Evolutionary conservation across 768 basidiomycete genomes (phyloP).

Genomic region (Lactarius quietus): DNA sequence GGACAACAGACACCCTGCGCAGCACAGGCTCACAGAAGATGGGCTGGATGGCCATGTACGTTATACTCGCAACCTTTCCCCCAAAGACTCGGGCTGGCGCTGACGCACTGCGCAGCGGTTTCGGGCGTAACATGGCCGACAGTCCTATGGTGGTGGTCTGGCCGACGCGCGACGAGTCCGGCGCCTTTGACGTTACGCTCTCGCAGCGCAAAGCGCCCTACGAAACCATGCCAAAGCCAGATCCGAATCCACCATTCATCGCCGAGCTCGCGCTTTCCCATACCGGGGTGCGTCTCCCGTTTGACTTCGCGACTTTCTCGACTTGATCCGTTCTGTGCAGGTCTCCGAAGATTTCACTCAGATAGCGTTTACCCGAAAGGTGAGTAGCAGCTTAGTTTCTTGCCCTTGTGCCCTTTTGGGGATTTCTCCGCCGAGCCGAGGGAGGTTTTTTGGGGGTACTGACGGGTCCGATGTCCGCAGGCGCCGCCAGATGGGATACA

Average conservation of each 20-base stretch:
- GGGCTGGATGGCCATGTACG: slow-evolving; percentile 32
- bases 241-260: slow-evolving; percentile 46
- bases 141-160: slow-evolving; percentile 73
- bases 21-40: slow-evolving; percentile 17
- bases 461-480: slow-evolving; percentile 31
- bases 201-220: slow-evolving; percentile 56
- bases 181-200: slow-evolving; percentile 46
- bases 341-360: slow-evolving; percentile 8
- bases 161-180: slow-evolving; percentile 50
- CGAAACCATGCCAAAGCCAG: slow-evolving; percentile 56
- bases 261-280: slow-evolving; percentile 40
- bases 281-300: slow-evolving; percentile 37
- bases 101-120: slow-evolving; percentile 43
- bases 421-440: too few relatives aligned
- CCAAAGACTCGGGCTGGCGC: background rate
- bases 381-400: slow-evolving; percentile 32
- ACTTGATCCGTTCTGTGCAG: background rate
- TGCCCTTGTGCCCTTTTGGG: slow-evolving; percentile 33
- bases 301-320: background rate
- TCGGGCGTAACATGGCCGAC: slow-evolving; percentile 51
- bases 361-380: slow-evolving; percentile 19
- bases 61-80: background rate
- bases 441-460: too few relatives aligned
- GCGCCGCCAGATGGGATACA: slow-evolving; percentile 40
- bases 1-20: slow-evolving; percentile 24